Conservation (phyloP, 305 asterid genomes). For the Solanum hybrid region DNA sequence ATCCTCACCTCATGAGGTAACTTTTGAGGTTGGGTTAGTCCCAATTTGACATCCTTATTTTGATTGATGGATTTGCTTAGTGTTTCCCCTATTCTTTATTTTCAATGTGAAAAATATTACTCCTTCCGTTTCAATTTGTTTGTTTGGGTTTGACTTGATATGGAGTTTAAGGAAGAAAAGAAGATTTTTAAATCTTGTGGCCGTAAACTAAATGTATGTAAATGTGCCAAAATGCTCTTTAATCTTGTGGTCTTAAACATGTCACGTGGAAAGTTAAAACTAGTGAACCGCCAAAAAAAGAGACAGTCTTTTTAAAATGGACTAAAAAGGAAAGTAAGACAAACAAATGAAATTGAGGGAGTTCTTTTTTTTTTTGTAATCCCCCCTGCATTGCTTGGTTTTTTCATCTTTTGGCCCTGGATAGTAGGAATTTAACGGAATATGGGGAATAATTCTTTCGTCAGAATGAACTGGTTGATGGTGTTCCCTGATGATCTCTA, state of each 20-base stretch:
- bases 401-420: neutral
- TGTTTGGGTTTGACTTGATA: neutral
- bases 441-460: neutral
- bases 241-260: neutral
- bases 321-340: neutral
- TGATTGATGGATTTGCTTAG: neutral
- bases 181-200: neutral
- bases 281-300: neutral
- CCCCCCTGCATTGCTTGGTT: neutral
- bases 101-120: neutral
- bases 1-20: neutral
- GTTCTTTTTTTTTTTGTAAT: neutral
- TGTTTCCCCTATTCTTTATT: neutral
- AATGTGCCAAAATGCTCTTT: neutral
- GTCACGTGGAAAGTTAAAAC: neutral
- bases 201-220: neutral
- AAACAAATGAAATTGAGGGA: neutral
- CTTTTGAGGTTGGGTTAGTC: too few species aligned
- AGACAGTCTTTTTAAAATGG: neutral
- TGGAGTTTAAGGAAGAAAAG: neutral
- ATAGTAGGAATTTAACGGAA: neutral
- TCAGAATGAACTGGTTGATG: neutral
- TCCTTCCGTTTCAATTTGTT: neutral
- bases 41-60: neutral
- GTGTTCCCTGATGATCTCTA: conserved; percentile 15